Conservation (phyloP, 306 rosid species). For the Boehmeria nivea region DNA sequence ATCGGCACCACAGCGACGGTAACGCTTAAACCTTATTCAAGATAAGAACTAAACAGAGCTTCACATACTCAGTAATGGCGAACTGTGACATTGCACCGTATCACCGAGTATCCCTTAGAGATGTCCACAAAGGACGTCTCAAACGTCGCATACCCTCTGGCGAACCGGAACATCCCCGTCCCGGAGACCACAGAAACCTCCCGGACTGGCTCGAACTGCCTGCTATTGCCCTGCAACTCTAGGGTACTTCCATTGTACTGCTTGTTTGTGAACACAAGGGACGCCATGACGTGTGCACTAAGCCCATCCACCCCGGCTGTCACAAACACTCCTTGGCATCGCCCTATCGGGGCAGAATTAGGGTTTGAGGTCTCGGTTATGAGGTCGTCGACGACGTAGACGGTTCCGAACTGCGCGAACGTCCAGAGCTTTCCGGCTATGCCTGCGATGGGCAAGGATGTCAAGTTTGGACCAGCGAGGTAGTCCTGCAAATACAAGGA, state of each 20-base stretch:
- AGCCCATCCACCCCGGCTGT: conserved; percentile 15
- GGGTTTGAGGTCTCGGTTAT: conserved; percentile 14
- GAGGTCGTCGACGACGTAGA: conserved; percentile 10
- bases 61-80: conserved; percentile 12
- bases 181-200: conserved; percentile 25
- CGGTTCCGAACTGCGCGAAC: conserved; percentile 22
- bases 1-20: too few relatives aligned
- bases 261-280: conserved; percentile 26
- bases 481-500: conserved; percentile 20
- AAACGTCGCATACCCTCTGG: conserved; percentile 18
- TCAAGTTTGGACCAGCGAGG: conserved; percentile 10
- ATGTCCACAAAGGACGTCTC: conserved; percentile 6
- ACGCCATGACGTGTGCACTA: conserved; percentile 1
- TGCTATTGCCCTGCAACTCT: conserved; percentile 23
- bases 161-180: conserved; percentile 22
- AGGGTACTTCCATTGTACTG: conserved; percentile 24
- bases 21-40: too few relatives aligned
- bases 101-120: conserved; percentile 2
- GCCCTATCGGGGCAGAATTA: conserved; percentile 9
- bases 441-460: conserved; percentile 16
- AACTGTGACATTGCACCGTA: conserved; percentile 19
- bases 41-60: too few relatives aligned
- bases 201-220: conserved; percentile 6
- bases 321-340: conserved; percentile 19
- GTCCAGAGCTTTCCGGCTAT: conserved; percentile 8